Conservation (phyloP, 2,329 filamentous ascomycete species). For the Rutstroemia sp. region DNA sequence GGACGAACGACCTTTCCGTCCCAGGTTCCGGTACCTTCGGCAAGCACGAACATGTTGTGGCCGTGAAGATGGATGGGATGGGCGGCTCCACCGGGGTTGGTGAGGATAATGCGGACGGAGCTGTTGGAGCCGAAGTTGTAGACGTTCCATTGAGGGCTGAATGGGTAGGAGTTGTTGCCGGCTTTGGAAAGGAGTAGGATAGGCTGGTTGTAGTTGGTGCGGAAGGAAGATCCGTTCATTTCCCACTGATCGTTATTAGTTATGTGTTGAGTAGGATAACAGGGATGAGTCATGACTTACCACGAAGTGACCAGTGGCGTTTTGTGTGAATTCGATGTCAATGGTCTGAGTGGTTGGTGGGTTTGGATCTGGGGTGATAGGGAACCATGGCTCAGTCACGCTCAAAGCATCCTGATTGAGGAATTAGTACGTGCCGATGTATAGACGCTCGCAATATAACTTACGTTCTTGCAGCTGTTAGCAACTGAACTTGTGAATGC, state of each 20-base stretch:
- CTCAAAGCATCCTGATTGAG: background rate
- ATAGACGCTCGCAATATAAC: background rate
- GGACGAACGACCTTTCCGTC: slow-evolving; percentile 30
- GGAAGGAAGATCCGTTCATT: slow-evolving; percentile 43
- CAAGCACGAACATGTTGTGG: slow-evolving; percentile 61
- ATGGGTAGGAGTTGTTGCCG: slow-evolving; percentile 44
- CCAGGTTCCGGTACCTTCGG: slow-evolving; percentile 35
- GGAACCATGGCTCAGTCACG: slow-evolving; percentile 15
- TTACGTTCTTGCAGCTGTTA: slow-evolving; percentile 15
- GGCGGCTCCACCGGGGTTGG: slow-evolving; percentile 40
- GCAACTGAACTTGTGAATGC: slow-evolving; percentile 9
- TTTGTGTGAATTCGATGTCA: slow-evolving; percentile 37
- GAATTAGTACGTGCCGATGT: background rate
- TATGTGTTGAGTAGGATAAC: no score
- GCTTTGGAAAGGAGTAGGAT: slow-evolving; percentile 46
- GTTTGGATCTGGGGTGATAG: slow-evolving; percentile 15
- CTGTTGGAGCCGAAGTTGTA: slow-evolving; percentile 44
- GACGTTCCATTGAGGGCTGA: slow-evolving; percentile 44
- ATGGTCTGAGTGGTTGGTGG: slow-evolving; percentile 17
- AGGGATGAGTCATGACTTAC: background rate
- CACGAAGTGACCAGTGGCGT: slow-evolving; percentile 38
- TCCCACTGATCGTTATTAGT: slow-evolving; percentile 34
- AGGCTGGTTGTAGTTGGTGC: slow-evolving; percentile 45
- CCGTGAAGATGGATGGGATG: slow-evolving; percentile 66
- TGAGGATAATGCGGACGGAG: slow-evolving; percentile 46